Evolutionary conservation across 768 basidiomycete genomes (phyloP), one percentile per base, ranked within the genome.

Genomic region (Lactifluus hygrophoroides): DNA sequence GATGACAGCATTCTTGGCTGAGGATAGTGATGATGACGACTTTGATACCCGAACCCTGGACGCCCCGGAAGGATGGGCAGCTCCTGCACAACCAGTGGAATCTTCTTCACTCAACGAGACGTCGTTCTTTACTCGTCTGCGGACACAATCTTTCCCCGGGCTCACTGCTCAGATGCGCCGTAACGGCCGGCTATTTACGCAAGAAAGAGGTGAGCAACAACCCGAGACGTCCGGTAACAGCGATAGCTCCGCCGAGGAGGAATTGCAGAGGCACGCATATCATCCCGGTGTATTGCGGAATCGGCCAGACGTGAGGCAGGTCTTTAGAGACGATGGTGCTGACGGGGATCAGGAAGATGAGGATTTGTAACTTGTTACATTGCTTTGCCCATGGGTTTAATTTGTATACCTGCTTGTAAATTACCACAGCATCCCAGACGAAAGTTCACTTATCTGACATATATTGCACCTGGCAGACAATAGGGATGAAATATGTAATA

Each of bases 1-100:
- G 3, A 48, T 61, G 51, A 37, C 16, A 16, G 30, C 16, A 16
- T 47, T 35, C 4, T 13, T 47, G 14, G 58, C 51, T 28, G 60
- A 61, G 3, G 54, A 34, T 25, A 61, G 48, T 32, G 60, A 61
- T 7, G 60, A 73, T 17, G 61, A 68, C 30, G 66, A 67, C 6
- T 60, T 60, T 28, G 59, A 63, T n/a, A 55, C 49, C n/a, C 55
- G 50, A 16, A 44, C 55, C 9, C 28, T 54, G 28, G 54, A 56
- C 5, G 38, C 54, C 19, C 56, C 49, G 2, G 59, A 56, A 25
- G 59, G 51, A 23, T 54, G 56, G 51, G 30, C 43, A 3, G 55
- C 62, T 37, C 37, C 60, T 6, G 14, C 25, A 28, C 57, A 34
- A 27, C 48, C 51, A 30, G n/a, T n/a, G 23, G 51, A 54, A 5